phyloP scores from a whole-genome alignment of 257 asterid genomes.

The Solanum virginianum region DNA sequence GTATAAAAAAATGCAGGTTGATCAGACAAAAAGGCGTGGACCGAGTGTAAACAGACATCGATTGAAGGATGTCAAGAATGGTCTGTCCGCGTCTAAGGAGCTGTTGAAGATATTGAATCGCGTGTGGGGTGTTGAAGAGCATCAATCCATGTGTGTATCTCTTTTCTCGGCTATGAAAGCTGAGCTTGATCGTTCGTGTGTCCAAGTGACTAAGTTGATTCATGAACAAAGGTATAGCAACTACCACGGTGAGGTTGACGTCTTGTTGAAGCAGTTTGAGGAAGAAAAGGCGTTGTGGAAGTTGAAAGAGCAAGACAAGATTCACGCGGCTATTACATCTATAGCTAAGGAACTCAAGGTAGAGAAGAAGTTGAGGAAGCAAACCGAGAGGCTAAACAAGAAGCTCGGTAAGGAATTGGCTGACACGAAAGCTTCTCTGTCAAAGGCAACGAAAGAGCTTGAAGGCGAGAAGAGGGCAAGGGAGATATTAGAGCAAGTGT shows the following conservation, averaged over 20 bases:
- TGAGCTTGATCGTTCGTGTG: conserved; percentile 59
- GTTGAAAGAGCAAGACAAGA: conserved; percentile 59
- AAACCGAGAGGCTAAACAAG: conserved; percentile 79
- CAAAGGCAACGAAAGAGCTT: conserved; percentile 36
- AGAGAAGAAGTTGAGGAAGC: conserved; percentile 80
- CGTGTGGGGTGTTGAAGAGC: conserved; percentile 38
- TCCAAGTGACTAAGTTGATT: conserved; percentile 37
- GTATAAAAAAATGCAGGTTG: conserved; percentile 31
- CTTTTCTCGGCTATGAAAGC: conserved; percentile 59
- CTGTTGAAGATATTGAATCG: conserved; percentile 53
- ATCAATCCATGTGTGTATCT: conserved; percentile 39
- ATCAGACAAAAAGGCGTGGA: conserved; percentile 26
- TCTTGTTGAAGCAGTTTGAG: conserved; percentile 41
- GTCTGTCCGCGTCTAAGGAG: conserved; percentile 71
- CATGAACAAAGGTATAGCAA: conserved; percentile 38
- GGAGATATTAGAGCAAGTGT: conserved; percentile 72
- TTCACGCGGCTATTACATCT: conserved; percentile 42
- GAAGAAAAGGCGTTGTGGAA: conserved; percentile 59
- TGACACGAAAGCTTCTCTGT: conserved; percentile 42
- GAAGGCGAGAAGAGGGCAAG: conserved; percentile 75
- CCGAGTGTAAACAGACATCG: conserved; percentile 26
- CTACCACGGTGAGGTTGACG: conserved; percentile 29
- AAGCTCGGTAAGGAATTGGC: conserved; percentile 80
- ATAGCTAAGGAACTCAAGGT: conserved; percentile 53
- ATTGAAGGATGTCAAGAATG: conserved; percentile 54